Evolutionary conservation across 768 basidiomycete genomes (phyloP).

Genomic region (Nidularia pulvinata): DNA sequence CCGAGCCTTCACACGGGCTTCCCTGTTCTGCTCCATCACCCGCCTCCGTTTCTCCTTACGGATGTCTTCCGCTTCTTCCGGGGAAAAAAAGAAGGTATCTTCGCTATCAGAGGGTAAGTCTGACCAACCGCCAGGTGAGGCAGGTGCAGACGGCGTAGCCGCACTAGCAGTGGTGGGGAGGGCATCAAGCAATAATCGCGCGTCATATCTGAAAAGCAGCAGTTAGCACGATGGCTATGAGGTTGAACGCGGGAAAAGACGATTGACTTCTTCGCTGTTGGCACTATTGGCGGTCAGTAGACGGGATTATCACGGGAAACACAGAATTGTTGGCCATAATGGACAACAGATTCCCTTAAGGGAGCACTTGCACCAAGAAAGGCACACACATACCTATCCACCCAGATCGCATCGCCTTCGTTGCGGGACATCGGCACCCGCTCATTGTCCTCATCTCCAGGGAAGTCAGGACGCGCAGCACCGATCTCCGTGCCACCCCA

Average conservation of each 20-base stretch:
- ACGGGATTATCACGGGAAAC: no score
- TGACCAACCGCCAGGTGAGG: slow-evolving; percentile 72
- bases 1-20: slow-evolving; percentile 67
- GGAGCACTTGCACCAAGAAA: not conserved
- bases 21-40: slow-evolving; percentile 55
- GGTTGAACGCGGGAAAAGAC: slow-evolving; percentile 13
- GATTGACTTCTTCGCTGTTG: slow-evolving; percentile 17
- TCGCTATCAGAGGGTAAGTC: slow-evolving; percentile 86
- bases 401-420: slow-evolving; percentile 48
- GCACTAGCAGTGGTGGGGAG: slow-evolving; percentile 20
- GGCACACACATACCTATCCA: slow-evolving; percentile 75
- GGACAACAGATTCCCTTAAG: not conserved
- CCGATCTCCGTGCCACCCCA: slow-evolving; percentile 18
- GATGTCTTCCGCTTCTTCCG: slow-evolving; percentile 66
- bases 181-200: slow-evolving; percentile 69
- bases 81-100: slow-evolving; percentile 81
- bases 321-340: no score
- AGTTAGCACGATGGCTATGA: slow-evolving; percentile 13
- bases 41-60: slow-evolving; percentile 66
- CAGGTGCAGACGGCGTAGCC: slow-evolving; percentile 11
- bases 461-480: slow-evolving; percentile 6
- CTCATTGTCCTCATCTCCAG: slow-evolving; percentile 19
- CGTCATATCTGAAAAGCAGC: slow-evolving; percentile 64
- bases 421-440: slow-evolving; percentile 5
- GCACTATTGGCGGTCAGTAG: no score